Conservation (phyloP, 202 grass and related monocot species). For the Carex arenaria region DNA sequence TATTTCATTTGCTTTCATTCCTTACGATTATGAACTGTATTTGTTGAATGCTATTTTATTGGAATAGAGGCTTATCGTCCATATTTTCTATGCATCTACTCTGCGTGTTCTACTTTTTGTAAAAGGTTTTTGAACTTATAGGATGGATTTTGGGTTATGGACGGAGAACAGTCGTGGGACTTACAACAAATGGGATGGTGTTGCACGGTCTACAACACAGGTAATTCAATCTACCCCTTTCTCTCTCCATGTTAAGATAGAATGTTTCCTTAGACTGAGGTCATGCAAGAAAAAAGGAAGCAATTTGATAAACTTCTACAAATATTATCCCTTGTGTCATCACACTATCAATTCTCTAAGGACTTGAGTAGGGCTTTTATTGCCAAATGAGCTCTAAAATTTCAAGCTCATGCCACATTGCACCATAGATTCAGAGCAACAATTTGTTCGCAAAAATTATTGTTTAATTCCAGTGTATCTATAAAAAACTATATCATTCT, state of each 20-base stretch:
- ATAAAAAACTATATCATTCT: neutral
- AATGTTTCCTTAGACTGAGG: neutral
- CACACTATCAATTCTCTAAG: neutral
- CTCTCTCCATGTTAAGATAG: neutral
- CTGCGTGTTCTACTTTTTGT: neutral
- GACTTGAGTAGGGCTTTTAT: neutral
- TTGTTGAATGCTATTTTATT: neutral
- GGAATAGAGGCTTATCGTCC: neutral
- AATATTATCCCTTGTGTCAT: neutral
- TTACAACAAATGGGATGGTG: conserved; percentile 99
- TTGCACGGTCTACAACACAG: conserved; percentile 89
- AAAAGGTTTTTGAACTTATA: conserved; percentile 18
- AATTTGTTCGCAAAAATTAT: conserved; percentile 3
- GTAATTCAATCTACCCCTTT: conserved; percentile 22
- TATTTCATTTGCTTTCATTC: neutral
- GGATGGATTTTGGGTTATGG: conserved; percentile 92
- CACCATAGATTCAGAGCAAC: neutral
- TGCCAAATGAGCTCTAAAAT: neutral
- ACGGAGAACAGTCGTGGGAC: conserved; percentile 85
- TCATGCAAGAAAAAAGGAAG: neutral
- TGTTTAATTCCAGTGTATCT: neutral
- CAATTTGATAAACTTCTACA: neutral
- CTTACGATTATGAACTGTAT: neutral
- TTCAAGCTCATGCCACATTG: neutral
- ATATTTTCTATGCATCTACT: neutral